Evolutionary conservation across 306 rosid genomes (phyloP), one percentile per base, ranked within the genome.

Genomic region (Vicia sativa): DNA sequence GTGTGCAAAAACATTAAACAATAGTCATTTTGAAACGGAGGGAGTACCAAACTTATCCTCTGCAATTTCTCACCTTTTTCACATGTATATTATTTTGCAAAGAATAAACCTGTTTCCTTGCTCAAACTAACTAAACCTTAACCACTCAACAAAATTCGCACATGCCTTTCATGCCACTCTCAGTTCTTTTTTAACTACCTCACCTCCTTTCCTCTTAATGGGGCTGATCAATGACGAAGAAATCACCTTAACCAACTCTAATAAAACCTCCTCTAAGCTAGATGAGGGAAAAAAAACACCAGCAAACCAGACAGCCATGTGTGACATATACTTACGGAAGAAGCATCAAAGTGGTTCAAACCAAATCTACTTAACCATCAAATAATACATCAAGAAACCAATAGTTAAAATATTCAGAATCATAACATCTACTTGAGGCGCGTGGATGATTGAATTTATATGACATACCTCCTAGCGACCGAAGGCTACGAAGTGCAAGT

Each of bases 401-500:
- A 50, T 31, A 21, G 31, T 53, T 28, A 62, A 41, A 5, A n/a
- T 26, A 42, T 25, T 58, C 38, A 18, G 42, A 26, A 67, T 62
- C 35, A 14, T 50, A 71, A 25, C 16, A 15, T 65, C 57, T 38
- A 16, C 39, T 60, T 54, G 44, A 49, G 46, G 19, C 70, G 4
- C 48, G n/a, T 31, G 50, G n/a, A 62, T 54, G 43, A 68, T 18
- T 31, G 53, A 70, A 70, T 60, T 68, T 43, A 69, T 68, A 73
- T 43, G 73, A 42, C 68, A 73, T 74, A 95, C 99, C 99, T 87
- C 99, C 99, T 13, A 95, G 89, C 1, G 99, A 90, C 72, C 99
- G 87, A 72, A 95, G 97, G 78, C 99, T 95, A 26, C 97, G 97
- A 59, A 95, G 99, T 76, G 99, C 99, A 23, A 95, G 79, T 75